Evolutionary conservation across 805 yeast genomes (phyloP), one percentile per base, ranked within the genome.

Genomic region (Blastobotrys muscicola): DNA sequence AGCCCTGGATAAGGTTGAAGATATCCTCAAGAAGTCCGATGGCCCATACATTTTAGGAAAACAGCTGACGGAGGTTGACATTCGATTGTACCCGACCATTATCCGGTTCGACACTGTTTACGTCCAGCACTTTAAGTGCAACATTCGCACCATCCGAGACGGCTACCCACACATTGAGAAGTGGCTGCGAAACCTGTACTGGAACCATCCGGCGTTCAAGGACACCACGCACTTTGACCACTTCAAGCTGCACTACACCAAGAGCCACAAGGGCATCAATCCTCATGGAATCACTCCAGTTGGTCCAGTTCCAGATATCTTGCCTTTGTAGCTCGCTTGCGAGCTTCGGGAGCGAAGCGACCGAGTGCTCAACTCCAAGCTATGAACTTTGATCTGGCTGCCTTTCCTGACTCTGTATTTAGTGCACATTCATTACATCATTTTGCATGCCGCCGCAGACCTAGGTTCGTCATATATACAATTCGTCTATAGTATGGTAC

Each of bases 61-160:
- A 44, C 67, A 63, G 38, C 65, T 90, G 43, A 89, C 97, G 1
- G 96, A 90, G 66, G 94, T 94, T 5, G 98, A 90, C 61, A 71
- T 90, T 45, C 73, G 97, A 51, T 74, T 90, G 40, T 90, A 67
- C 67, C 78, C 96, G 16, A 90, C 97, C 2, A 80, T 90, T 46
- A 71, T 86, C 36, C 76, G 98, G 55, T 90, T 90, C 57, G 97
- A 90, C 61, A 83, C 94, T 1, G 94, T 87, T 15, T 90, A 90
- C 59, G 90, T 82, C 43, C 95, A 89, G 64, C 97, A 90, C 63
- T 92, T 90, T 76, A 92, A 90, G 66, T 85, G 95, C 63, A 90
- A 90, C 63, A 62, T 86, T 48, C 80, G 80, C 39, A 82, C 80
- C 70, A 83, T 90, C 55, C 76, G 96, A 58, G 61, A 56, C 36